Conservation (phyloP, 23 red algal species). For the Pyropia haitanensis region DNA sequence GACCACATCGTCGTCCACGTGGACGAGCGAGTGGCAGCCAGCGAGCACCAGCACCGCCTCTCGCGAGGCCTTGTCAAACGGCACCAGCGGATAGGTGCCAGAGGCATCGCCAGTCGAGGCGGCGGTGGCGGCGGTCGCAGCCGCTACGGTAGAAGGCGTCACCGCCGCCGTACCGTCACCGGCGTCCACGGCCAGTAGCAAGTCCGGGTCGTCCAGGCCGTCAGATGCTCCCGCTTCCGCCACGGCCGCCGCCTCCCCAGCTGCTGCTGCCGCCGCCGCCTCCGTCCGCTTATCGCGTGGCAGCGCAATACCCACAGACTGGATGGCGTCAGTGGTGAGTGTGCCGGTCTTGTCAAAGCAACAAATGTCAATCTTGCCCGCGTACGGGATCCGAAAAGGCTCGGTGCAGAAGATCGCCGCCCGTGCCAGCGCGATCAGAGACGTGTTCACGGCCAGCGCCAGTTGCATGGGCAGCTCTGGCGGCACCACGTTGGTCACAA, state of each 20-base stretch:
- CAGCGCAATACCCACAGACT: conserved; percentile 49
- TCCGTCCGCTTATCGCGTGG: not conserved
- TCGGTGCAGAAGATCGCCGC: conserved; percentile 94
- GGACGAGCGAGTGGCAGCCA: conserved; percentile 81
- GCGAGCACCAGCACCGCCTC: conserved; percentile 70
- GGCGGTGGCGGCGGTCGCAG: no score
- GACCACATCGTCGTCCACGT: conserved; percentile 58
- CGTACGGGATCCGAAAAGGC: conserved; percentile 91
- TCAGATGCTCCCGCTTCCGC: not conserved
- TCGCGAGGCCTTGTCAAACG: conserved; percentile 31
- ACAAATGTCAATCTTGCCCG: conserved; percentile 91
- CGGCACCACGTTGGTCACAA: conserved; percentile 94
- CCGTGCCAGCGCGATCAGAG: conserved; percentile 65
- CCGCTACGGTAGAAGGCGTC: no score
- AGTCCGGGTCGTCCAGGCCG: not conserved
- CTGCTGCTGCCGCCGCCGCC: no score
- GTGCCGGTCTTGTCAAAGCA: conserved; percentile 99
- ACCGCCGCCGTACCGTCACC: not conserved
- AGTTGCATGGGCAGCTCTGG: conserved; percentile 96
- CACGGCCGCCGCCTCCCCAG: not conserved
- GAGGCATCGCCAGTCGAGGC: no score
- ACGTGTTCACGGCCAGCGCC: conserved; percentile 83
- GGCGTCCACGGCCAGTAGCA: not conserved
- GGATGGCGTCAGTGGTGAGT: conserved; percentile 74
- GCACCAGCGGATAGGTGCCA: conserved; percentile 13